Conservation (phyloP, 2,329 filamentous ascomycete species). For the Colletotrichum sp. region DNA sequence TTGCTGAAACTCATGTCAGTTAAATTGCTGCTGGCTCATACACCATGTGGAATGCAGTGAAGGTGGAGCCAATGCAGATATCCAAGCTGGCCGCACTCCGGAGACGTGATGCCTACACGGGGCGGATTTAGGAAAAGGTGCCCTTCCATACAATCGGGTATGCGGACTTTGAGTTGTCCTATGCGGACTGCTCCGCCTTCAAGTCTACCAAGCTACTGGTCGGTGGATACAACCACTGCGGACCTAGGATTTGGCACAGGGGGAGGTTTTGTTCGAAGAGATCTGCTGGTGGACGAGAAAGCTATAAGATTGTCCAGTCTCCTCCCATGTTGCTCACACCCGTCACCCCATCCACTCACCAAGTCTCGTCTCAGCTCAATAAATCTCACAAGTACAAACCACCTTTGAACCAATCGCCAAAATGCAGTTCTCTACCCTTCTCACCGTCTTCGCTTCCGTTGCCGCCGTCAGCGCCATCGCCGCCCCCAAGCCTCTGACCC, state of each 20-base stretch:
- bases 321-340: rapidly evolving
- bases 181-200: background rate
- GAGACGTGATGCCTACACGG: background rate
- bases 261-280: background rate
- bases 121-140: background rate
- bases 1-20: background rate
- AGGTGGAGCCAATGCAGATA: background rate
- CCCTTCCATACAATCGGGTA: background rate
- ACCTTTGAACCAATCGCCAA: background rate
- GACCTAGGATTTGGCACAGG: background rate
- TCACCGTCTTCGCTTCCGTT: background rate
- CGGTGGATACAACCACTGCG: background rate
- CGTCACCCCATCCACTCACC: background rate
- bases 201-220: background rate
- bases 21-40: background rate
- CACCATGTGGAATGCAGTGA: background rate
- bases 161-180: background rate
- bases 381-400: background rate
- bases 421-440: background rate
- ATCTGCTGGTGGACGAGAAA: background rate
- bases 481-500: background rate
- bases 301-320: background rate
- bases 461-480: background rate
- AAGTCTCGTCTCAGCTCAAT: background rate
- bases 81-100: background rate